These are phyloP conservation scores for Thelonectria blattea DNA, from an alignment of 2,329 filamentous ascomycete genomes.

Conservation along the genomic window DNA sequence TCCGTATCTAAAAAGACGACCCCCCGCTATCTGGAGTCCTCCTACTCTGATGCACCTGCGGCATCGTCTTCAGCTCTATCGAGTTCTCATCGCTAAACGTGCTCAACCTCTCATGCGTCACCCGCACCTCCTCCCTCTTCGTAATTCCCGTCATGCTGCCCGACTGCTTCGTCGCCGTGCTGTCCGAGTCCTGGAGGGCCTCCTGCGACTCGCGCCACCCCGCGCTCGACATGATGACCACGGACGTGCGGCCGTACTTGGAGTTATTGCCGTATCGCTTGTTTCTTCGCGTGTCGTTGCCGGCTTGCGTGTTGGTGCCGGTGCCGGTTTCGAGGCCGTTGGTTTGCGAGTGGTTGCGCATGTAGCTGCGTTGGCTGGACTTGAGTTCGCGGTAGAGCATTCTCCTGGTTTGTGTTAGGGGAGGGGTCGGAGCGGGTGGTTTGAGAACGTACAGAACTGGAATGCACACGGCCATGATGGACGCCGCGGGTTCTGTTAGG, in stretches of 20 bases:
- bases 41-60: neutral
- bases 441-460: slow-evolving; percentile 40
- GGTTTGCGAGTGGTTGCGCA: slow-evolving; percentile 30
- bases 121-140: slow-evolving; percentile 41
- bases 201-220: slow-evolving; percentile 44
- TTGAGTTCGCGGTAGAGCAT: slow-evolving; percentile 45
- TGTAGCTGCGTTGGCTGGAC: slow-evolving; percentile 39
- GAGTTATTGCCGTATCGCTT: slow-evolving; percentile 28
- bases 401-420: slow-evolving; percentile 32
- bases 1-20: neutral
- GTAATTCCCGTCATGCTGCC: slow-evolving; percentile 32
- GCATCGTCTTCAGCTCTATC: slow-evolving; percentile 29
- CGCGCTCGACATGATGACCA: slow-evolving; percentile 41
- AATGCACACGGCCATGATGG: slow-evolving; percentile 46
- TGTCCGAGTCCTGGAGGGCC: slow-evolving; percentile 35
- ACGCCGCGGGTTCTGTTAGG: slow-evolving; percentile 43
- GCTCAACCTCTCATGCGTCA: slow-evolving; percentile 35
- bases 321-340: slow-evolving; percentile 16
- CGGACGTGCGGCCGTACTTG: slow-evolving; percentile 40
- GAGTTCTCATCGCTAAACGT: slow-evolving; percentile 29
- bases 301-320: slow-evolving; percentile 6
- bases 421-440: too few species aligned
- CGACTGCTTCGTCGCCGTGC: slow-evolving; percentile 13
- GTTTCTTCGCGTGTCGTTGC: slow-evolving; percentile 20
- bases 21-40: neutral